Base-by-base conservation (phyloP, 176 grass and related monocot genomes). In the Cenchrus fungigraminus region DNA sequence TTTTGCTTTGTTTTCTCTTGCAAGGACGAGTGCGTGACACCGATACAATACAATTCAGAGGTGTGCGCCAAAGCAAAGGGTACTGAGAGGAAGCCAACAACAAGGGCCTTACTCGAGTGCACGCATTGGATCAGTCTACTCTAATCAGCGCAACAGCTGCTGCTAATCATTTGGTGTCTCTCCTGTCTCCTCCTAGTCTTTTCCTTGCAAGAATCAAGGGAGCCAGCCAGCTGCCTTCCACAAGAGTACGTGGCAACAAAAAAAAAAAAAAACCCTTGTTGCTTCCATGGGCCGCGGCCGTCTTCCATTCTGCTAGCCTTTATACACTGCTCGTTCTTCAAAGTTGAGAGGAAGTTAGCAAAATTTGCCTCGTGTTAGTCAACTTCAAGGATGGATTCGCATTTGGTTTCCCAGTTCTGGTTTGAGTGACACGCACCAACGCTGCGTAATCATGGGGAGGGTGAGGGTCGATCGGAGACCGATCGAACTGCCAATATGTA, bases 371-470 rank as follows among this genome's bases (percentile, higher is more conserved):
- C 37, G 37, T 40, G 37, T 40, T 40, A 40, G 37, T 40, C 37
- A 40, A 40, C 37, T 40, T 40, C 37, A 1, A 40, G 37, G 37
- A 40, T 40, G 37, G 37, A 40, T 40, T 40, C 37, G 37, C 37
- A 40, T 3, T 40, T 40, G 37, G 37, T 40, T 40, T 40, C 37
- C 37, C 2, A 40, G 37, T 40, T 40, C 37, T 40, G 37, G 37
- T 43, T 28, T 62, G 59, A 73, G 60, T 56, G 56, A 15, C 49
- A 84, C 56, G 9, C 59, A 57, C 73, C 81, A 79, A 73, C 58
- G 53, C 34, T 79, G 59, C 11, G 56, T 75, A 88, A 88, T 88
- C 81, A 88, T 84, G 63, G 52, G n/a, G 61, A 51, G 7, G 45
- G 45, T 40, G 45, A 65, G 53, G 37, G 1, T 6, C 17, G 3